Base-by-base conservation (phyloP, 108 stramenopile genomes). In the Aurantiochytrium sp. region DNA sequence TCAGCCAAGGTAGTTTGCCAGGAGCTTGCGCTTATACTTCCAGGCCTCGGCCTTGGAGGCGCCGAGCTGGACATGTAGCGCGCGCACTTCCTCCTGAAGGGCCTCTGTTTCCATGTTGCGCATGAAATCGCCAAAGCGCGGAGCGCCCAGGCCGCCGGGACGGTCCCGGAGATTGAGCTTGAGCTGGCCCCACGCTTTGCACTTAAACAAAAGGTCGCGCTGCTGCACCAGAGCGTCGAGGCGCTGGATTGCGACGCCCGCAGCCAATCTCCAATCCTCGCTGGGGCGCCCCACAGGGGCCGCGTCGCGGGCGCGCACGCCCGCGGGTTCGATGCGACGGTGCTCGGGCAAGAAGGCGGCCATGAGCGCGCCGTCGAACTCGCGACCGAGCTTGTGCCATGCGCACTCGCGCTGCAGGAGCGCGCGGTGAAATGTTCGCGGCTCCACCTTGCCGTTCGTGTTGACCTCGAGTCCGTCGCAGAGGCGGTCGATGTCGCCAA, bases 21-120 rank as follows among this genome's bases (percentile, higher is more conserved):
- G 45, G 19, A 81, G 45, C 73, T 81, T 81, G 6, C 73, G 39
- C 73, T 81, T 81, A 24, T 81, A 81, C 73, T 81, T 81, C 73
- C 73, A 81, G n/a, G 73, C 73, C 45, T 81, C 73, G 10, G 73
- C 73, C 73, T 81, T 81, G n/a, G 73, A 81, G 15, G 73, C 73
- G 39, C 73, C 73, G 0, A 81, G 45, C 45, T 81, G 73, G 10
- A 48, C 73, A 24, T 81, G 73, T 21, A 81, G 73, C 12, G 73
- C 73, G 12, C 73, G 73, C 1, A 81, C 73, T 24, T 81, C 73
- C 30, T 81, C 73, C 39, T 81, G 39, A 12, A 81, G 39, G 30
- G 73, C 73, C 24, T 81, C 42, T 6, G 39, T 81, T 42, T 81
- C 73, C 73, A 81, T 81, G 30, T 81, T 81, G 0, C 73, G 39